These are phyloP conservation scores for Neurospora sublineolata DNA, from an alignment of 495 filamentous ascomycete species.

Conservation along the genomic window DNA sequence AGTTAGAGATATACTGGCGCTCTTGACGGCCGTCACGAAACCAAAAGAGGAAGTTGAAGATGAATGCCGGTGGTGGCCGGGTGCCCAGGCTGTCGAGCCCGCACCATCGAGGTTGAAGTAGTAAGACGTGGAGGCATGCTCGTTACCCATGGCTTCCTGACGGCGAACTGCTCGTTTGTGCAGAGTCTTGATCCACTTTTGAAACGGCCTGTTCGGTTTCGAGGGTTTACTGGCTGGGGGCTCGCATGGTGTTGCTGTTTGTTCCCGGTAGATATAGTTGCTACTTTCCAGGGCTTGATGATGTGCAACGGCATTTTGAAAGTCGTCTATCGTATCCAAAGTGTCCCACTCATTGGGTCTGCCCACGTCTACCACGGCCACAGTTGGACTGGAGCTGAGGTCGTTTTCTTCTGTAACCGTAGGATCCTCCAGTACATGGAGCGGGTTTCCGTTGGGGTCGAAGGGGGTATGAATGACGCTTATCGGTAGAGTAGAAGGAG, in stretches of 20 bases:
- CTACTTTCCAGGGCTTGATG: slow-evolving; percentile 15
- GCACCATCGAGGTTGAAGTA: slow-evolving; percentile 19
- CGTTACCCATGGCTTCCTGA: slow-evolving; percentile 18
- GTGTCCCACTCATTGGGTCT: slow-evolving; percentile 21
- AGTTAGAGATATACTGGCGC: slow-evolving; percentile 59
- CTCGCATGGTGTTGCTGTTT: neutral
- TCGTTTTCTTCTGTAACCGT: neutral
- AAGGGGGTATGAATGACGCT: neutral
- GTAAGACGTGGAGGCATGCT: slow-evolving; percentile 29
- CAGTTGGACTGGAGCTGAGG: neutral
- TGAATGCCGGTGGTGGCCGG: slow-evolving; percentile 39
- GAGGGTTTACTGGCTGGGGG: neutral
- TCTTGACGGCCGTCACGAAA: slow-evolving; percentile 65
- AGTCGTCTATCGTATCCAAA: slow-evolving; percentile 33
- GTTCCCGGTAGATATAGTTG: slow-evolving; percentile 15
- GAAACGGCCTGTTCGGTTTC: slow-evolving; percentile 31
- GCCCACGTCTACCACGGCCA: slow-evolving; percentile 10
- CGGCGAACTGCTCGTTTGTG: slow-evolving; percentile 35
- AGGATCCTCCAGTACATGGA: neutral
- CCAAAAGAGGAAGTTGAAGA: slow-evolving; percentile 61
- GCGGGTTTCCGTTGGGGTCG: neutral
- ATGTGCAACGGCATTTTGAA: slow-evolving; percentile 20
- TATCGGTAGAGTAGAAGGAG: neutral
- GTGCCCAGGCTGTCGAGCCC: slow-evolving; percentile 12
- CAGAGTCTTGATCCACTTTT: slow-evolving; percentile 48